phyloP scores from a whole-genome alignment of 768 basidiomycete genomes.

The Pleurotus pulmonarius region DNA sequence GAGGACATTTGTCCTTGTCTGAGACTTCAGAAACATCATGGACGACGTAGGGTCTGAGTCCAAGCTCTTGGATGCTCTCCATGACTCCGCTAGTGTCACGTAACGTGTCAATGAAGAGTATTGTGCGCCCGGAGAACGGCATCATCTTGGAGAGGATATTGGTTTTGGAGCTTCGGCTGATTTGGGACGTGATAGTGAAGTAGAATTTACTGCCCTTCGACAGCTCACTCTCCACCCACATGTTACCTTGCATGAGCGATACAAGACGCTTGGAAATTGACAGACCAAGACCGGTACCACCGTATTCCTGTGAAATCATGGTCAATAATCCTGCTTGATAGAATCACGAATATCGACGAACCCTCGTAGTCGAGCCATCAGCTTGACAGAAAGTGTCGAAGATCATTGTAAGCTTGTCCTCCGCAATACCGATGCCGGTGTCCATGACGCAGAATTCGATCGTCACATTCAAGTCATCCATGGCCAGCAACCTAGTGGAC shows the following conservation, averaged over 20 bases:
- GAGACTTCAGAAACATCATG: constrained; percentile 72
- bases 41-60: constrained; percentile 71
- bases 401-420: constrained; percentile 95
- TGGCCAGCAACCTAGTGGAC: constrained; percentile 71
- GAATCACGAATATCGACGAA: constrained; percentile 30
- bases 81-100: constrained; percentile 72
- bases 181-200: constrained; percentile 90
- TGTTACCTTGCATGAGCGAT: constrained; percentile 94
- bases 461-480: constrained; percentile 81
- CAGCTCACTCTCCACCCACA: constrained; percentile 98
- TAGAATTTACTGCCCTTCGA: constrained; percentile 91
- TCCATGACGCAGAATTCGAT: constrained; percentile 98
- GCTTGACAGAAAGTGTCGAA: constrained; percentile 99
- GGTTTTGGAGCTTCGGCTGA: constrained; percentile 70
- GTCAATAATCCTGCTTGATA: constrained; percentile 2
- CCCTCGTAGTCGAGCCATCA: constrained; percentile 94
- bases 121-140: constrained; percentile 81
- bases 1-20: constrained; percentile 75
- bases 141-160: constrained; percentile 72
- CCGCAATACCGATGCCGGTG: constrained; percentile 97
- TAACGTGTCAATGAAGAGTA: constrained; percentile 88
- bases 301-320: constrained; percentile 68
- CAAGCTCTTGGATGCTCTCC: constrained; percentile 71
- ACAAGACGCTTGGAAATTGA: constrained; percentile 98
- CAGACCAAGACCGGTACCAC: constrained; percentile 92